These are phyloP conservation scores for Pichia terricola DNA, from an alignment of 1,139 yeast genomes.

Conservation along the genomic window DNA sequence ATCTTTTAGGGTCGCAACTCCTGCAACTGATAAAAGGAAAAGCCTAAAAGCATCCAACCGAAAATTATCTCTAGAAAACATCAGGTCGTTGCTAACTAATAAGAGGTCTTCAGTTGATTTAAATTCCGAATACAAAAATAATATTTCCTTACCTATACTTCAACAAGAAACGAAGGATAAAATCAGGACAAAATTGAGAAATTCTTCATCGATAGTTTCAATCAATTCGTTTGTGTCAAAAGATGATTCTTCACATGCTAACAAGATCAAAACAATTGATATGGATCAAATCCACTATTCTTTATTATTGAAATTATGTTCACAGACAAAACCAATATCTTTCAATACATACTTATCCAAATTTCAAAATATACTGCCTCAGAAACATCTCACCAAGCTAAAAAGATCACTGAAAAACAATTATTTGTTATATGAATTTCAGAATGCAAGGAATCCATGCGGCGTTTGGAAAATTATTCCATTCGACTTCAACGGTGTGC, in stretches of 20 bases:
- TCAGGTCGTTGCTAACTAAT: constrained; percentile 4
- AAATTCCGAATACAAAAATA: constrained; percentile 17
- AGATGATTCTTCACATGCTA: neutral
- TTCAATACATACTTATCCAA: constrained; percentile 24
- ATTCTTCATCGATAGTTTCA: constrained; percentile 39
- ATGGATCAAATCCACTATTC: constrained; percentile 23
- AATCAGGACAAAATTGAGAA: constrained; percentile 40
- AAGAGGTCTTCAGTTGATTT: constrained; percentile 15
- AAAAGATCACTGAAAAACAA: neutral
- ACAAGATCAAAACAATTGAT: constrained; percentile 10
- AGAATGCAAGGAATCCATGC: constrained; percentile 32
- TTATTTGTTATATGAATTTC: constrained; percentile 32
- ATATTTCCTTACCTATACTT: constrained; percentile 52
- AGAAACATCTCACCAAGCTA: constrained; percentile 8
- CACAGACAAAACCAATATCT: constrained; percentile 22
- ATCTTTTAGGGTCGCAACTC: constrained; percentile 18
- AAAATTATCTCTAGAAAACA: constrained; percentile 11
- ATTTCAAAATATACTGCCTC: constrained; percentile 5
- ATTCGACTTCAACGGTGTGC: constrained; percentile 33
- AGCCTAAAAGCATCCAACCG: constrained; percentile 2
- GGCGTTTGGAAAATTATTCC: constrained; percentile 41
- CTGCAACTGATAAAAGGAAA: constrained; percentile 5
- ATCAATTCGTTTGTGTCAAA: constrained; percentile 22
- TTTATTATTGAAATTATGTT: constrained; percentile 29
- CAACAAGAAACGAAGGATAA: constrained; percentile 46